phyloP scores from a whole-genome alignment of 805 yeast genomes.

The Wickerhamomyces tratensis region DNA sequence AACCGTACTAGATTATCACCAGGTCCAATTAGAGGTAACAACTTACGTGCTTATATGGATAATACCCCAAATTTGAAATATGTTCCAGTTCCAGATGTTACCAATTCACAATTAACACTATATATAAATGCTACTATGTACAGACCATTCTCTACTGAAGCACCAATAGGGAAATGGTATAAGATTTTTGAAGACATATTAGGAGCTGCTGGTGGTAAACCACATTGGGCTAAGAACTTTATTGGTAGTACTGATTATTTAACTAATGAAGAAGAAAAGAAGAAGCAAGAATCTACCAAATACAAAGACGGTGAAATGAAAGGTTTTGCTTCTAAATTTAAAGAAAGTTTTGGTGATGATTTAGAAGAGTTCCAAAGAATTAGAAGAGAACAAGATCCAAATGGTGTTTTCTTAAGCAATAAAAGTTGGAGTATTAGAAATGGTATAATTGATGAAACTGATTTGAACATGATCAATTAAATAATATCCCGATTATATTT shows the following conservation, averaged over 20 bases:
- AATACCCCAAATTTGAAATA: constrained; percentile 62
- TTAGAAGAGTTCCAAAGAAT: constrained; percentile 50
- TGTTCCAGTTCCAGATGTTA: constrained; percentile 33
- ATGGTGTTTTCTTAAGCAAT: constrained; percentile 71
- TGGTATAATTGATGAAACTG: constrained; percentile 39
- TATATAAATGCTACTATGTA: constrained; percentile 93
- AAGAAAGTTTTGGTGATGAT: constrained; percentile 74
- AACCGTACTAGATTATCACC: constrained; percentile 41
- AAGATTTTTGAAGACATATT: constrained; percentile 71
- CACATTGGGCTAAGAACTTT: constrained; percentile 98
- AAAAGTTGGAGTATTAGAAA: constrained; percentile 75
- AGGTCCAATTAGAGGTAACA: constrained; percentile 84
- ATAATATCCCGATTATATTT: no score
- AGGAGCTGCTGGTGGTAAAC: constrained; percentile 77
- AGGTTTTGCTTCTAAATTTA: constrained; percentile 63
- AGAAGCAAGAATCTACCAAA: constrained; percentile 20
- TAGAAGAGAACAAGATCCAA: constrained; percentile 67
- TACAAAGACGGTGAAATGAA: constrained; percentile 61
- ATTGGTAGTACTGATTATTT: constrained; percentile 40
- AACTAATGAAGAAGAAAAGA: constrained; percentile 19
- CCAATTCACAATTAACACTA: constrained; percentile 71
- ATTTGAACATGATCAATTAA: constrained; percentile 2
- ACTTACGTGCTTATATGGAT: constrained; percentile 72
- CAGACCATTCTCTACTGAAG: constrained; percentile 77
- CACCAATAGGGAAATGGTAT: constrained; percentile 76